These are phyloP conservation scores for Aspergillus quadricinctus DNA, from an alignment of 2,329 filamentous ascomycete species.

Conservation along the genomic window DNA sequence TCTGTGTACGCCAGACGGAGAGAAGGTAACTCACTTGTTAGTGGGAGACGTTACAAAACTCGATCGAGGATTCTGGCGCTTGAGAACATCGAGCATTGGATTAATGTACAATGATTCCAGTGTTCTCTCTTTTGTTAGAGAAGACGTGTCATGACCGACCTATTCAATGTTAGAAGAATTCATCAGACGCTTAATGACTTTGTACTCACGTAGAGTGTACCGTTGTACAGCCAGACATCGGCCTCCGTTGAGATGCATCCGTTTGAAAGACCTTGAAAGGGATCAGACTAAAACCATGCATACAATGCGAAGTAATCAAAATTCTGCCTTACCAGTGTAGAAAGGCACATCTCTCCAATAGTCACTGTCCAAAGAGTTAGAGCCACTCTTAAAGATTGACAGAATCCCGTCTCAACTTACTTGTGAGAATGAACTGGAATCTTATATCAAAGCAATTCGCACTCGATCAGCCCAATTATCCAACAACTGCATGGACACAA, in stretches of 20 bases:
- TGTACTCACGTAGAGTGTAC: slow-evolving; percentile 48
- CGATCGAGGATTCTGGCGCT: slow-evolving; percentile 52
- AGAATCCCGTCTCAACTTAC: slow-evolving; percentile 17
- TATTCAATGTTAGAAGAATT: slow-evolving; percentile 15
- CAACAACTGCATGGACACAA: background rate
- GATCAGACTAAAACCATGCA: slow-evolving; percentile 13
- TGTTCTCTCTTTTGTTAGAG: slow-evolving; percentile 51
- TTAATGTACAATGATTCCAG: slow-evolving; percentile 56
- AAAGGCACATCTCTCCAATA: slow-evolving; percentile 50
- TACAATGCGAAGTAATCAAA: background rate
- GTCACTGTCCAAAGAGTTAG: slow-evolving; percentile 44
- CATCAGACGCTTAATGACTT: background rate
- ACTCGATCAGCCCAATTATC: background rate
- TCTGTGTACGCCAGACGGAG: background rate
- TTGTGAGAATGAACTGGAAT: slow-evolving; percentile 42
- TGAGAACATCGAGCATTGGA: slow-evolving; percentile 54
- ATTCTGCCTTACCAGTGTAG: slow-evolving; percentile 33
- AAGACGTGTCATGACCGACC: slow-evolving; percentile 54
- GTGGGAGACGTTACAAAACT: slow-evolving; percentile 47
- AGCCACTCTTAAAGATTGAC: background rate
- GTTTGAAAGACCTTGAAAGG: slow-evolving; percentile 46
- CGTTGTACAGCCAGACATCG: slow-evolving; percentile 58
- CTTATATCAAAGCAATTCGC: slow-evolving; percentile 17
- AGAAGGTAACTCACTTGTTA: slow-evolving; percentile 39
- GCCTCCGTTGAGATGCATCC: slow-evolving; percentile 57